Base-by-base conservation (phyloP, 805 yeast species). In the Schwanniomyces polymorphus region DNA sequence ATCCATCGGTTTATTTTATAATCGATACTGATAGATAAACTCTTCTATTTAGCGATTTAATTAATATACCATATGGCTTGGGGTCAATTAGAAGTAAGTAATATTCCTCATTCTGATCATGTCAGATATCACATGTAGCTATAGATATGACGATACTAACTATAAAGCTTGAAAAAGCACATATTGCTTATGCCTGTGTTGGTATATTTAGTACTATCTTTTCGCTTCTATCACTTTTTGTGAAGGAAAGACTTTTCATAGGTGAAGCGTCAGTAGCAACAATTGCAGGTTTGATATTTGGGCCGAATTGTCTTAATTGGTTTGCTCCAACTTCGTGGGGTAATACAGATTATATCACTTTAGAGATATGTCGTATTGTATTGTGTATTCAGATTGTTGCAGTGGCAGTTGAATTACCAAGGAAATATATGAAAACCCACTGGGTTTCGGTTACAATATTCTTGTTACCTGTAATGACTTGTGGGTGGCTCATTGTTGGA, bases 191-290 rank as follows among this genome's bases (percentile, higher is more conserved):
- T 63, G 97, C 96, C 10, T 79, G 91, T 52, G 80, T 90, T 9
- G 97, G 97, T 38, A 82, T 88, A 10, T 89, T 91, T 61, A 81
- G 91, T 44, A 79, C 92, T 6, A 67, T 88, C 25, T 91, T 91
- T 67, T 88, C 96, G 5, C 74, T 91, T 12, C 79, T 87, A 2
- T 91, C 97, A 0, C 75, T 89, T 26, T 82, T 88, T 58, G 84
- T 90, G 40, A 91, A 91, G 62, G 97, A 91, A 64, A 79, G 81
- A 55, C 76, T 90, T 10, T 91, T 86, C 61, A 85, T 91, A 17
- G 97, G 97, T 53, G 97, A 91, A 66, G 96, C 97, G 5, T 85
- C 94, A 0, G 88, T 89, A 2, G 96, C 97, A 0, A 82, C 92
- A 3, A 74, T 89, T 5, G 86, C 87, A 37, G 97, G 97, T 1